phyloP scores from a whole-genome alignment of 306 rosid genomes.

The Styphnolobium japonicum region DNA sequence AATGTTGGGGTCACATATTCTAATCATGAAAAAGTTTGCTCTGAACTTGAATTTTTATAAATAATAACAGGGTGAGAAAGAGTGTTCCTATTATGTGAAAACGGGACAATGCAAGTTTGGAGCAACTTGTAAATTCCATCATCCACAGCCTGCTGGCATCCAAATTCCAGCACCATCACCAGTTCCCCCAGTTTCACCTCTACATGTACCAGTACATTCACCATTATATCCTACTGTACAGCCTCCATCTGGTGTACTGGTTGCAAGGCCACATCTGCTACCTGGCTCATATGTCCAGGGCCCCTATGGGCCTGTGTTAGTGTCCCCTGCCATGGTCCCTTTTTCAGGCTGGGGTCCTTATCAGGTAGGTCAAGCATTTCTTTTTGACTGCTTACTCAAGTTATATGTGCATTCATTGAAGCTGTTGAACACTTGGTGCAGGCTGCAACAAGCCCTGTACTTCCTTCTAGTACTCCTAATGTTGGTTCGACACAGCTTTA shows the following conservation, averaged over 20 bases:
- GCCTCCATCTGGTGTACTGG: slow-evolving; percentile 70
- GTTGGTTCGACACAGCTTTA: slow-evolving; percentile 62
- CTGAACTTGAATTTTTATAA: slow-evolving; percentile 17
- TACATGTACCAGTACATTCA: slow-evolving; percentile 46
- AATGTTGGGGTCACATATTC: slow-evolving; percentile 24
- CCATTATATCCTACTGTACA: slow-evolving; percentile 67
- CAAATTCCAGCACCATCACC: slow-evolving; percentile 60
- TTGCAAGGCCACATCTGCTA: slow-evolving; percentile 81
- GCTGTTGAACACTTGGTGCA: slow-evolving; percentile 43
- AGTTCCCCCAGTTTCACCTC: slow-evolving; percentile 55
- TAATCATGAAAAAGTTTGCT: slow-evolving; percentile 1
- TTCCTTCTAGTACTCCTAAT: slow-evolving; percentile 63
- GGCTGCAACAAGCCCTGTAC: slow-evolving; percentile 64
- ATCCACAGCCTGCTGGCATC: slow-evolving; percentile 73
- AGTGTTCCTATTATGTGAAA: slow-evolving; percentile 93
- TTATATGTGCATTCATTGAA: slow-evolving; percentile 28
- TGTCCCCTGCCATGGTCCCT: slow-evolving; percentile 83
- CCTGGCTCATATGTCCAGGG: slow-evolving; percentile 71
- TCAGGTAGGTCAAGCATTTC: slow-evolving; percentile 53
- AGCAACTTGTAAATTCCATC: slow-evolving; percentile 88
- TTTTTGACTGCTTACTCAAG: slow-evolving; percentile 19
- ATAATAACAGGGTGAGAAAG: slow-evolving; percentile 83
- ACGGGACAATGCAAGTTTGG: slow-evolving; percentile 97
- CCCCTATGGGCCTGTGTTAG: slow-evolving; percentile 74
- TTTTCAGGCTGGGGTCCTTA: slow-evolving; percentile 78